Percentiles rank a stretch among this genome's conserved stretches.
These are phyloP conservation scores for Albifimbria verrucaria DNA, from an alignment of 2,329 filamentous ascomycete genomes.

Conservation along the genomic window DNA sequence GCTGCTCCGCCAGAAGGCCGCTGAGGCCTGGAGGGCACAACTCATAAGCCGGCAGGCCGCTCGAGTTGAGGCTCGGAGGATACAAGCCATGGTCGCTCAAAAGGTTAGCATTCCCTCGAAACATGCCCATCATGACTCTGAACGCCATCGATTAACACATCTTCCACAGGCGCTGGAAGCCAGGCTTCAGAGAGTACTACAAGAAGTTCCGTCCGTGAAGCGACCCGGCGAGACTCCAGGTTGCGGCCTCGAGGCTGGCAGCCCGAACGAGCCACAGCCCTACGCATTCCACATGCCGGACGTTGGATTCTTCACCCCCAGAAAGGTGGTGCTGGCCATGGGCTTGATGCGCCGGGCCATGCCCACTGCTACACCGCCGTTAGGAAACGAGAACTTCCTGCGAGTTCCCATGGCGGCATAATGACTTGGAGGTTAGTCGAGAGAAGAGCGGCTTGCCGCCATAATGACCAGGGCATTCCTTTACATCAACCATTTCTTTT, in stretches of 20 bases:
- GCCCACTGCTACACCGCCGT: background rate
- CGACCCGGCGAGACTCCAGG: background rate
- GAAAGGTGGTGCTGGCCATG: constrained; percentile 24
- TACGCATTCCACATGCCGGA: constrained; percentile 19
- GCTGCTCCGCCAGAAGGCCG: constrained; percentile 39
- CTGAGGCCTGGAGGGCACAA: constrained; percentile 35
- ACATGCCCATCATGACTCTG: too few relatives aligned
- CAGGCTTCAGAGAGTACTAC: background rate
- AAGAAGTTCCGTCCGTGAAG: background rate
- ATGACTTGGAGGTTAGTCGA: too few relatives aligned
- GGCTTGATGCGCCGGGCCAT: constrained; percentile 23
- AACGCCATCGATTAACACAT: background rate
- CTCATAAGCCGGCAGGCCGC: constrained; percentile 23
- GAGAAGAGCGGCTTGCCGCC: background rate
- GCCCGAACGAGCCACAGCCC: constrained; percentile 4
- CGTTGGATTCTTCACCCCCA: constrained; percentile 22
- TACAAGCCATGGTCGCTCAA: background rate
- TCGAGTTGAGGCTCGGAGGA: constrained; percentile 15
- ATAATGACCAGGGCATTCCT: background rate
- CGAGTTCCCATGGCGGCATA: background rate
- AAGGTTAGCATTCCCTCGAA: background rate
- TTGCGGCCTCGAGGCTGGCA: constrained; percentile 8
- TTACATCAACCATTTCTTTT: background rate
- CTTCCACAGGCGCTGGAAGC: background rate
- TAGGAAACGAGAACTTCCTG: background rate